Conservation (phyloP, 129 eudicot species). For the Apium graveolens region DNA sequence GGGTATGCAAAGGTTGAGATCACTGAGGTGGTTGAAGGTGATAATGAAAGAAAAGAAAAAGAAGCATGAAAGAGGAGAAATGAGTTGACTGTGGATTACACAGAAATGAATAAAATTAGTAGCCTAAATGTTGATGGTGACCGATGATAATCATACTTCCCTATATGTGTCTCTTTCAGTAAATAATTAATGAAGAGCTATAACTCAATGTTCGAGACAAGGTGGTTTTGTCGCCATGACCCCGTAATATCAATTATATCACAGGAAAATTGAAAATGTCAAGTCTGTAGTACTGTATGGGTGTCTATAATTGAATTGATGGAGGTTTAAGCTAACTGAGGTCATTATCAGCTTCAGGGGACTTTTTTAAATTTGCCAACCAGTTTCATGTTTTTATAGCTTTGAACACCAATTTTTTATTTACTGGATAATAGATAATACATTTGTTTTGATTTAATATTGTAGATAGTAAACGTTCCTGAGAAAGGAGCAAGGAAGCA, state of each 20-base stretch:
- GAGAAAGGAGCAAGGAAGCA: constrained; percentile 89
- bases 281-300: not conserved
- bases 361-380: not conserved
- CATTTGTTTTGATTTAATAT: constrained; percentile 10
- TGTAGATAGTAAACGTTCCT: constrained; percentile 86
- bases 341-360: not conserved
- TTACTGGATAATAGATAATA: not conserved
- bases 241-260: not conserved
- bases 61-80: not conserved
- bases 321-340: not conserved
- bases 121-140: not conserved
- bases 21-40: not conserved
- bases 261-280: not conserved
- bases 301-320: not conserved
- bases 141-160: not conserved
- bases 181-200: not conserved
- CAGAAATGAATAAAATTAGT: not conserved
- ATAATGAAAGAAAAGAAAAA: not conserved
- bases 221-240: not conserved
- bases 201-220: not conserved
- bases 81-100: not conserved
- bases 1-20: not conserved
- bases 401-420: not conserved
- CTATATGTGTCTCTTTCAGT: not conserved
- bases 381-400: not conserved